A percentile compares a stretch with the other conserved stretches of the same genome.
These are phyloP conservation scores for Paramecium pentaurelia DNA, from an alignment of 73 alveolate genomes.

Conservation along the genomic window DNA sequence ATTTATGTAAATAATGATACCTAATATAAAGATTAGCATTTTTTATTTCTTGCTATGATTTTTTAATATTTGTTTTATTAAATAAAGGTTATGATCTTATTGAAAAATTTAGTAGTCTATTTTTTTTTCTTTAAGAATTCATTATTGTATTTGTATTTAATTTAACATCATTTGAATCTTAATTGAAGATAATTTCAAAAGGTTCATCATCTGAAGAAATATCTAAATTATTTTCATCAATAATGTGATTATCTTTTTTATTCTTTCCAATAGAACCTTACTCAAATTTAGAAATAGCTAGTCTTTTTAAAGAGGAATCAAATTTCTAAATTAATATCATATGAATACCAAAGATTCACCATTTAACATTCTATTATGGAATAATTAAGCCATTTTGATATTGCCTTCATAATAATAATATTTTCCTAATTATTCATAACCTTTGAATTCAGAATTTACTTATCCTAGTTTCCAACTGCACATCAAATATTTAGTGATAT, in stretches of 20 bases:
- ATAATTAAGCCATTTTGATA: background rate
- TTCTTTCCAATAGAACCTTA: background rate
- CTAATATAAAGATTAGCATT: background rate
- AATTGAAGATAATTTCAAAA: background rate
- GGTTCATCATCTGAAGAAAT: slow-evolving; percentile 35
- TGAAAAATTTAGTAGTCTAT: background rate
- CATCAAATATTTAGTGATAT: slow-evolving; percentile 31
- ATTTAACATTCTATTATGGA: background rate
- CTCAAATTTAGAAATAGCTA: background rate
- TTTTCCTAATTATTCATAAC: slow-evolving; percentile 51
- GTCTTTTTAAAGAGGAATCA: background rate
- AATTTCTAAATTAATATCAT: background rate
- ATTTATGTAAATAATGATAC: background rate
- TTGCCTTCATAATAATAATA: slow-evolving; percentile 50
- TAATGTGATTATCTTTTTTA: background rate
- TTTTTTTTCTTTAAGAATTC: background rate
- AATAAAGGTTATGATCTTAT: background rate
- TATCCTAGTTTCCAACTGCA: slow-evolving; percentile 36
- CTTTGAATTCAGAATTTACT: slow-evolving; percentile 29
- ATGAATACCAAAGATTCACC: background rate
- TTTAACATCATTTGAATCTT: background rate
- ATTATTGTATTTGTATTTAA: background rate
- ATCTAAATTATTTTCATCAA: background rate
- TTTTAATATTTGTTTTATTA: background rate
- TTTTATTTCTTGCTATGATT: background rate